Base-by-base conservation (phyloP, 768 basidiomycete genomes). In the Phaeotremella skinneri region DNA sequence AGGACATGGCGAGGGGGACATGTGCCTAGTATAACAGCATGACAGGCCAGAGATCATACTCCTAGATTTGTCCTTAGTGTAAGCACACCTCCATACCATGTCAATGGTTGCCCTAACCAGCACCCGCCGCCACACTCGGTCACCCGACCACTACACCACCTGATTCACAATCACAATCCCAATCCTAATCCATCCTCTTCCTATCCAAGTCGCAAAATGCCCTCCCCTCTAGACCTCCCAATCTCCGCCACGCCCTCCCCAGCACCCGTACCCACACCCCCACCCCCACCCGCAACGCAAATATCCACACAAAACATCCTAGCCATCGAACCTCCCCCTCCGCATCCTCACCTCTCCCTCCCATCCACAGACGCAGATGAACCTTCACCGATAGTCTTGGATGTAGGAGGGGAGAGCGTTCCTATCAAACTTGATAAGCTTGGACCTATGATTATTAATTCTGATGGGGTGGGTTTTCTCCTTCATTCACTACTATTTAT, bases 381-480 rank as follows among this genome's bases (percentile, higher is more conserved):
- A 16, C 11, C 29, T 34, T 16, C 26, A 37, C 34, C 45, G 25
- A 56, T 31, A n/a, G 43, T 54, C 2, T 55, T 77, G 14, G 69
- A 77, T 56, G 52, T 77, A 13, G 68, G 64, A 14, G 63, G 66
- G 30, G 74, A 71, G 9, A 65, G 70, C 31, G 68, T 79, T 2
- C 43, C 43, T 7, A 74, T 85, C 50, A 83, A 81, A 70, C 74
- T 86, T 4, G 85, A 87, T 59, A 79, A 78, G 20, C 79, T 87
- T 13, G 85, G 85, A 1, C 86, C 86, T 0, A 81, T 87, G 79
- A 84, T 87, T 43, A 84, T 87, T 39, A 87, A 87, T 69, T 82
- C 78, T 41, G 82, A 87, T 76, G 85, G 85, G 52, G 85, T 86
- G 70, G 56, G 82, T 77, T 16, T 49, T 21, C 30, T 49, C 6